Percentiles rank a stretch among this genome's conserved stretches.
Evolutionary conservation across 2,329 filamentous ascomycete genomes (phyloP).

Genomic region (Fusarium protoensiforme): DNA sequence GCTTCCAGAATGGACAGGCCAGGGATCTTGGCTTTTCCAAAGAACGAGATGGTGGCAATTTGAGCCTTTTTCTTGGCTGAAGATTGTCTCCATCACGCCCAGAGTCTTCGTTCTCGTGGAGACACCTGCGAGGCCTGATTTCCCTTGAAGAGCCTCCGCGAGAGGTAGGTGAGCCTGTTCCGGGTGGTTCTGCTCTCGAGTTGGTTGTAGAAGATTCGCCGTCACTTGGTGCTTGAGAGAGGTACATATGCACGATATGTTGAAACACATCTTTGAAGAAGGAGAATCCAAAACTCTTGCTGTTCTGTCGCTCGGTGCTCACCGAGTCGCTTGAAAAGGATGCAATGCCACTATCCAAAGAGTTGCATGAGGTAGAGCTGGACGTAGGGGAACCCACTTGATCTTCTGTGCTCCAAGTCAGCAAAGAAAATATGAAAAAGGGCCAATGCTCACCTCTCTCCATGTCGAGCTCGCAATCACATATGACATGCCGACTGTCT

Average conservation of each 20-base stretch:
- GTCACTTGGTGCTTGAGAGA: background rate
- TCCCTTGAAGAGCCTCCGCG: too few species aligned
- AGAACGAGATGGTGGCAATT: background rate
- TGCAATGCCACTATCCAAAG: background rate
- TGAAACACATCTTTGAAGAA: background rate
- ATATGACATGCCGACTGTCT: background rate
- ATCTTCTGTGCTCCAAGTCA: background rate
- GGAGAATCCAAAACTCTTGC: background rate
- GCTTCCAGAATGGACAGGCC: conserved; percentile 9
- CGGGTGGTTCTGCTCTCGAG: background rate
- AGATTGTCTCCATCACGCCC: too few species aligned
- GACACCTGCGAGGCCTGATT: background rate
- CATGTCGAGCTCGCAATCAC: background rate
- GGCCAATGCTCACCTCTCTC: background rate
- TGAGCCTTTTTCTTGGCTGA: background rate
- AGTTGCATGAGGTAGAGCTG: background rate
- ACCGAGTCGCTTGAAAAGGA: background rate
- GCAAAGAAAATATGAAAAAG: background rate
- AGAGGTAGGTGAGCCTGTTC: background rate
- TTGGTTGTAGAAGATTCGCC: too few species aligned
- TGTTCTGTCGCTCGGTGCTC: background rate
- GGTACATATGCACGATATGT: background rate
- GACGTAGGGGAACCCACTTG: background rate
- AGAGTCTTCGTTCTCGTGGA: background rate
- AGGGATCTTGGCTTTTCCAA: background rate